These are phyloP conservation scores for Mortierella sp. DNA, from an alignment of 371 early-diverging fungal species.

Conservation along the genomic window DNA sequence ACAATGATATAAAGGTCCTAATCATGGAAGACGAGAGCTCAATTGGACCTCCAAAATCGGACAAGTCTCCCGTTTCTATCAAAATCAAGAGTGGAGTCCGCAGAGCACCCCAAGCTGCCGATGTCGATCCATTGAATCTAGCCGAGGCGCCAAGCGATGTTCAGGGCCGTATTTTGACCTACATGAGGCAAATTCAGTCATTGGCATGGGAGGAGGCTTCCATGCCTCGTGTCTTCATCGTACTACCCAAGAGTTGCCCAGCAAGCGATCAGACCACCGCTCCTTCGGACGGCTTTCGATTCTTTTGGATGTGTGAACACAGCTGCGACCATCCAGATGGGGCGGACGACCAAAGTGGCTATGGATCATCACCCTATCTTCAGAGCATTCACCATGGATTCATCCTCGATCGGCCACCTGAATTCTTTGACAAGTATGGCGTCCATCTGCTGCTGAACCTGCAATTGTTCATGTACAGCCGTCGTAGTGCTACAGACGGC, in stretches of 20 bases:
- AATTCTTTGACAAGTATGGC: slow-evolving; percentile 32
- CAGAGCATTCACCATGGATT: slow-evolving; percentile 16
- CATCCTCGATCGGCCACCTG: slow-evolving; percentile 17
- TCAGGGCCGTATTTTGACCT: neutral
- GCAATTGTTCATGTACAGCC: slow-evolving; percentile 22
- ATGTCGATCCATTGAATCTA: too few species aligned
- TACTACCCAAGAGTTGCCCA: slow-evolving; percentile 7
- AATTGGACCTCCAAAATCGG: too few species aligned
- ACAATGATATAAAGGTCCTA: too few species aligned
- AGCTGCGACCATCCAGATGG: slow-evolving; percentile 9
- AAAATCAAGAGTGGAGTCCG: too few species aligned
- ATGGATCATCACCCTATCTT: too few species aligned
- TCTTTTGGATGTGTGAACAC: slow-evolving; percentile 35
- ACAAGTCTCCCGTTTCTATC: too few species aligned
- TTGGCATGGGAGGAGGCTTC: slow-evolving; percentile 15
- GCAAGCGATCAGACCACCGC: neutral
- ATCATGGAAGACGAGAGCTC: too few species aligned
- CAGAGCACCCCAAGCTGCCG: too few species aligned
- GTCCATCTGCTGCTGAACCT: slow-evolving; percentile 16
- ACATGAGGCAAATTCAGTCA: slow-evolving; percentile 5
- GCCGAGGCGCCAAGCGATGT: slow-evolving; percentile 6
- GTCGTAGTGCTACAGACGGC: neutral
- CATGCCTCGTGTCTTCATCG: slow-evolving; percentile 25
- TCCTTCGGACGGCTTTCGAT: slow-evolving; percentile 14
- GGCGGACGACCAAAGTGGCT: slow-evolving; percentile 13